phyloP scores from a whole-genome alignment of 2,329 filamentous ascomycete genomes.

The Clarireedia homoeocarpa region DNA sequence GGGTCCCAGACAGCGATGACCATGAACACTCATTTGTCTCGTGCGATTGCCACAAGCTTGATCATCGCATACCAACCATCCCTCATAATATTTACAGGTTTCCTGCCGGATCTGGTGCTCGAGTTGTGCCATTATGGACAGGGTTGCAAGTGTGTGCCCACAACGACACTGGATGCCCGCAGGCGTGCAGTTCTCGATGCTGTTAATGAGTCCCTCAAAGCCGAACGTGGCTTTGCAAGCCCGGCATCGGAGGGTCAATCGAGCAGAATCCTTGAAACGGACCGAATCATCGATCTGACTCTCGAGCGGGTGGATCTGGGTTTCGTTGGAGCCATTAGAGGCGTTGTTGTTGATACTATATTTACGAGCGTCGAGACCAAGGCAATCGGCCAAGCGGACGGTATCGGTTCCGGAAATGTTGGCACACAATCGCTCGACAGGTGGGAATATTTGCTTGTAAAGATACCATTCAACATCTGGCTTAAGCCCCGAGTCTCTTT shows the following conservation, averaged over 20 bases:
- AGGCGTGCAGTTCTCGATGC: slow-evolving; percentile 55
- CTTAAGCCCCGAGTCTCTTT: slow-evolving; percentile 63
- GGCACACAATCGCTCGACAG: slow-evolving; percentile 93
- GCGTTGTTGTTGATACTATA: slow-evolving; percentile 64
- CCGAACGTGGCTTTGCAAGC: slow-evolving; percentile 63
- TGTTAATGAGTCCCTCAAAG: slow-evolving; percentile 67
- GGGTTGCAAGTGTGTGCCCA: slow-evolving; percentile 59
- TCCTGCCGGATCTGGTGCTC: slow-evolving; percentile 75
- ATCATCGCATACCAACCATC: slow-evolving; percentile 87
- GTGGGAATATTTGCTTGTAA: slow-evolving; percentile 95
- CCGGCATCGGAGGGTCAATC: slow-evolving; percentile 73
- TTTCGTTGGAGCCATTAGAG: slow-evolving; percentile 43
- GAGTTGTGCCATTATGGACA: slow-evolving; percentile 78
- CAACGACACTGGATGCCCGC: slow-evolving; percentile 66
- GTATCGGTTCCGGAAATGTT: slow-evolving; percentile 92
- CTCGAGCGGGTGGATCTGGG: slow-evolving; percentile 83
- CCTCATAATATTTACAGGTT: slow-evolving; percentile 82
- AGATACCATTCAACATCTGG: slow-evolving; percentile 98
- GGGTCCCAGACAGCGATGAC: slow-evolving; percentile 80
- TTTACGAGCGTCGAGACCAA: slow-evolving; percentile 83
- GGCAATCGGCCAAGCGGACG: slow-evolving; percentile 80
- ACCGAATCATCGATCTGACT: slow-evolving; percentile 88
- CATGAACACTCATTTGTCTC: slow-evolving; percentile 88
- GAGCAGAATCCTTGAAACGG: slow-evolving; percentile 74
- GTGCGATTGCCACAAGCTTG: slow-evolving; percentile 79